Evolutionary conservation across 1,284 basidiomycete species (phyloP).

Genomic region (Cystobasidiaceae sp.): DNA sequence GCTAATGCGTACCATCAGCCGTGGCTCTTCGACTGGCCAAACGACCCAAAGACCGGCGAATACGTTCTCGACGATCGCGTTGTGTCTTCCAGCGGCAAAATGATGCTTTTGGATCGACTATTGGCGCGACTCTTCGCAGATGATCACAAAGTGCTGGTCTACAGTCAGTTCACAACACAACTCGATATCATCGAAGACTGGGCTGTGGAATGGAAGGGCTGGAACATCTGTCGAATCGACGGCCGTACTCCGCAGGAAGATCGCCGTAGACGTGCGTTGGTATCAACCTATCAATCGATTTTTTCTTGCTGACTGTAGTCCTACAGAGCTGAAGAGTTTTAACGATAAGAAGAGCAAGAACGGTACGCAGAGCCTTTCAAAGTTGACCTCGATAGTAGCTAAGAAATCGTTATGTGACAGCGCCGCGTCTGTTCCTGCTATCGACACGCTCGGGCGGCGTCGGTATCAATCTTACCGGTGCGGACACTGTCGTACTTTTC

Average conservation of each 20-base stretch:
- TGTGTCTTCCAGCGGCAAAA: constrained; percentile 83
- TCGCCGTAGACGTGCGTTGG: constrained; percentile 79
- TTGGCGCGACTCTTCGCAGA: constrained; percentile 72
- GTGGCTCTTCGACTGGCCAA: constrained; percentile 85
- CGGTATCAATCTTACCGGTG: constrained; percentile 94
- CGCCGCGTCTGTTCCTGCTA: constrained; percentile 54
- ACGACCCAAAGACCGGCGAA: constrained; percentile 59
- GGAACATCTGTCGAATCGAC: constrained; percentile 83
- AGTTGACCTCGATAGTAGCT: no score
- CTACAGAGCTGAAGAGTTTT: constrained; percentile 45
- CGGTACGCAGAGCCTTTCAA: constrained; percentile 4
- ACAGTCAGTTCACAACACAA: constrained; percentile 92
- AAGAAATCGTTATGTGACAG: background rate
- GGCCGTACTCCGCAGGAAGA: constrained; percentile 71
- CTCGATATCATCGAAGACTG: constrained; percentile 91
- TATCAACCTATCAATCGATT: constrained; percentile 76
- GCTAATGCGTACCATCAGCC: constrained; percentile 58
- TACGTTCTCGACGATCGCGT: constrained; percentile 67
- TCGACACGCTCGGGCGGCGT: constrained; percentile 96
- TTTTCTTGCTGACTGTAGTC: constrained; percentile 55
- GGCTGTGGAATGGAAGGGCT: constrained; percentile 73
- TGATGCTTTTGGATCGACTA: constrained; percentile 87
- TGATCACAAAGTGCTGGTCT: constrained; percentile 84
- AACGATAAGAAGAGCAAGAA: constrained; percentile 44
- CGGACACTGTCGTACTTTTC: constrained; percentile 97